Base-by-base conservation (phyloP, 1,284 basidiomycete species). In the Ceratobasidium sp. region DNA sequence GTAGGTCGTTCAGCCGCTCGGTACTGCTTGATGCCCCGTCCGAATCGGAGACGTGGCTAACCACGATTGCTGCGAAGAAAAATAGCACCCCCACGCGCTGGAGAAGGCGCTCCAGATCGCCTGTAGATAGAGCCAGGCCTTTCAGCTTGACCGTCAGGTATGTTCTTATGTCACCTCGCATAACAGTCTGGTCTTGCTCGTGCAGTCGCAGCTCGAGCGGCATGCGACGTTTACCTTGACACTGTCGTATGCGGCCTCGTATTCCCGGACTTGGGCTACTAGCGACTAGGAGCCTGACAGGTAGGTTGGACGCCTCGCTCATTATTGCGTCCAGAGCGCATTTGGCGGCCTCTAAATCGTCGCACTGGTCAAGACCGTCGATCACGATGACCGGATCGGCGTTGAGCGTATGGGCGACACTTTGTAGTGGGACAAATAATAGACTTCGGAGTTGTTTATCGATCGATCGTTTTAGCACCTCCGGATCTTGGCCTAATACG, bases 311-410 rank as follows among this genome's bases (percentile, higher is more conserved):
- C n/a, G n/a, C n/a, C n/a, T n/a, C n/a, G n/a, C n/a, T n/a, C n/a
- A n/a, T n/a, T n/a, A n/a, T n/a, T n/a, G n/a, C n/a, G n/a, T n/a
- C 55, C 4, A 71, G 39, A 20, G 44, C 39, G 9, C 13, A 55
- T 13, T 23, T 10, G 1, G 18, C 39, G 18, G 26, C 67, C 9
- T 53, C 39, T 2, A 42, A n/a, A n/a, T 40, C 23, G 0, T 72
- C 70, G 40, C 70, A 72, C 42, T 72, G 51, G 56, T 72, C 70
- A 13, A 61, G 70, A 15, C 33, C 70, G 23, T 72, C 70, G n/a
- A 72, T 60, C 2, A 72, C 55, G 2, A 72, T 23, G 3, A 60
- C 70, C 3, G 61, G 40, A 60, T 58, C 42, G 2, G 28, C 23
- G 3, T 33, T 20, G 15, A 72, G 3, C 2, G 53, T 13, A 18